Evolutionary conservation across 2,329 filamentous ascomycete species (phyloP).

Genomic region (Pyricularia sp.): DNA sequence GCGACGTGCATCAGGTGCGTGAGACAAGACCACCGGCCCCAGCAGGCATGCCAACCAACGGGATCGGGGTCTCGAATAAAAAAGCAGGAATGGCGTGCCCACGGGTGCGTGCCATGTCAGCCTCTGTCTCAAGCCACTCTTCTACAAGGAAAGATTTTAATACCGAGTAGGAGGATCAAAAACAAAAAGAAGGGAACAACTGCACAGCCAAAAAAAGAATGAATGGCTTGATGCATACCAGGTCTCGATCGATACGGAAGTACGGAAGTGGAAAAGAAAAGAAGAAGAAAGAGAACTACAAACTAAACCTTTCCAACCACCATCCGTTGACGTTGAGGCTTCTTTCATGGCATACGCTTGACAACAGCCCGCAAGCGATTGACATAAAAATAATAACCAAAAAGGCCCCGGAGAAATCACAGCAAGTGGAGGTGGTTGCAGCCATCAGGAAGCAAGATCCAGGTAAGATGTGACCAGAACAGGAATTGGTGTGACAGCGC

Average conservation of each 20-base stretch:
- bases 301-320: neutral
- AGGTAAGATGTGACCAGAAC: neutral
- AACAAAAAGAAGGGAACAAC: neutral
- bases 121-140: constrained; percentile 4
- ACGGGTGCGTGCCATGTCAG: constrained; percentile 1
- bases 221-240: neutral
- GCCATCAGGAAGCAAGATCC: neutral
- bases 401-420: neutral
- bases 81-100: neutral
- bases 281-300: neutral
- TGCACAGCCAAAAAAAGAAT: too few species aligned
- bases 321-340: neutral
- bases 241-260: neutral
- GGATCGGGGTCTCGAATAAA: neutral
- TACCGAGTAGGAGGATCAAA: neutral
- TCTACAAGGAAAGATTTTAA: neutral
- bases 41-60: neutral
- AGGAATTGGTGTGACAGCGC: neutral
- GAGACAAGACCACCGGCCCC: neutral
- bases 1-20: neutral
- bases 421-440: neutral
- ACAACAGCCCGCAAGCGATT: neutral
- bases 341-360: neutral
- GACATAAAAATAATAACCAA: neutral
- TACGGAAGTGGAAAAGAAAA: neutral